Conservation (phyloP, 305 asterid species). For the Withania somnifera region DNA sequence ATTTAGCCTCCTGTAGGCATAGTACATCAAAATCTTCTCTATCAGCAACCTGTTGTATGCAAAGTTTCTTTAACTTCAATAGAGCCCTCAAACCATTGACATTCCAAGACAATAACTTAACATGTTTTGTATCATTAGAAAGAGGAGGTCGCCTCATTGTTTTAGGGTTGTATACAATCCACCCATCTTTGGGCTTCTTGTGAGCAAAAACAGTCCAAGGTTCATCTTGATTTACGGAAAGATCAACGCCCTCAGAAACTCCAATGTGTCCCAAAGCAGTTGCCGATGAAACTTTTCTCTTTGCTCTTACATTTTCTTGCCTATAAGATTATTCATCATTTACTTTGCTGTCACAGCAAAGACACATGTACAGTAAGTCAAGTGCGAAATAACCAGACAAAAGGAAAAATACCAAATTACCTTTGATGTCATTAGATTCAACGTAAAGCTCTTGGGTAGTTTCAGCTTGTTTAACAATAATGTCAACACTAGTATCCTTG, state of each 20-base stretch:
- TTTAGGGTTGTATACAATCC: slow-evolving; percentile 87
- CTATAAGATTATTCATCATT: slow-evolving; percentile 15
- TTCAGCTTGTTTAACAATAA: slow-evolving; percentile 5
- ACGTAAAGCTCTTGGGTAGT: slow-evolving; percentile 28
- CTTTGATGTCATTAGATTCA: slow-evolving; percentile 31
- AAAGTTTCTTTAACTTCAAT: slow-evolving; percentile 53
- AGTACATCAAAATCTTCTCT: slow-evolving; percentile 76
- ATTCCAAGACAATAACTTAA: slow-evolving; percentile 90
- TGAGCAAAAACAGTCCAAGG: slow-evolving; percentile 93
- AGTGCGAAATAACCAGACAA: not conserved
- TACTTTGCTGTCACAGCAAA: slow-evolving; percentile 1
- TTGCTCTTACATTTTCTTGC: slow-evolving; percentile 26
- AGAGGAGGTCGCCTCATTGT: slow-evolving; percentile 81
- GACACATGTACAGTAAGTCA: not conserved
- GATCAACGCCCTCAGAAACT: slow-evolving; percentile 18
- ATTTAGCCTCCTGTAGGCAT: slow-evolving; percentile 93
- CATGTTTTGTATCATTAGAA: slow-evolving; percentile 31
- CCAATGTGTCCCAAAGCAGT: slow-evolving; percentile 17
- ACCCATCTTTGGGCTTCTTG: slow-evolving; percentile 78
- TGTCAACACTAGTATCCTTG: slow-evolving; percentile 9
- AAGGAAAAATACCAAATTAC: slow-evolving; percentile 16
- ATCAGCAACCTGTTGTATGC: slow-evolving; percentile 61
- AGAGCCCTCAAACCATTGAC: slow-evolving; percentile 92
- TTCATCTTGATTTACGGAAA: slow-evolving; percentile 31
- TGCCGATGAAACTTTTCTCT: slow-evolving; percentile 32